Evolutionary conservation across 2,329 filamentous ascomycete genomes (phyloP), one percentile per base, ranked within the genome.

Genomic region (Dryadomyces sulphureus): DNA sequence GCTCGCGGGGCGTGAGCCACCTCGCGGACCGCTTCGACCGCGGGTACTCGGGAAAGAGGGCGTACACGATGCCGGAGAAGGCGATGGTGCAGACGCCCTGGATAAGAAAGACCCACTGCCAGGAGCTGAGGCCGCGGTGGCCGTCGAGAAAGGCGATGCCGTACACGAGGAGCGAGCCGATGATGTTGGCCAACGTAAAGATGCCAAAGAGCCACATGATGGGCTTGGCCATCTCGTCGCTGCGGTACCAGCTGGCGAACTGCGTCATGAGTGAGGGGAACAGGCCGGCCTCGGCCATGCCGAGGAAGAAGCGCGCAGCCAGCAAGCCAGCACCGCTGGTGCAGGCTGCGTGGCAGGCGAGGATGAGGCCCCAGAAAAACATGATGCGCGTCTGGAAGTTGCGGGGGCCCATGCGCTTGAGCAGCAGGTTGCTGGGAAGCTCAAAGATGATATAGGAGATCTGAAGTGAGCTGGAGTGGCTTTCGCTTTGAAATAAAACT

Each of bases 381-480:
- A 72, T 71, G 0, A 66, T 66, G 0, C 59, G 56, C 0, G 42
- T 41, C 14, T 45, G 43, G 35, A 42, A 79, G 1, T 71, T 47
- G 2, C 70, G 71, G 1, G 75, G 75, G 9, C 66, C 63, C 25
- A 75, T 59, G 3, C 69, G 62, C 0, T 73, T 77, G 2, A 79
- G 59, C 0, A 53, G 54, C 47, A 79, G 62, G 49, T 80, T 81
- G 0, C 73, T 77, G 0, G 76, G 77, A 0, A 80, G 59, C 55
- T 80, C 49, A 25, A 51, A 51, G 7, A 51, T 27, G 27, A 46
- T 48, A 30, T 49, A 49, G 8, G 47, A 35, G 17, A 50, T 46
- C 43, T 49, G 38, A 41, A n/a, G 19, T 20, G 36, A 4, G n/a
- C 7, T 8, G n/a, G 14, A 38, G 36, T 5, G 6, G 17, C 7